A percentile compares a stretch with the other conserved stretches of the same genome.
Conservation (phyloP, 306 rosid species). For the Cucurbita moschata region DNA sequence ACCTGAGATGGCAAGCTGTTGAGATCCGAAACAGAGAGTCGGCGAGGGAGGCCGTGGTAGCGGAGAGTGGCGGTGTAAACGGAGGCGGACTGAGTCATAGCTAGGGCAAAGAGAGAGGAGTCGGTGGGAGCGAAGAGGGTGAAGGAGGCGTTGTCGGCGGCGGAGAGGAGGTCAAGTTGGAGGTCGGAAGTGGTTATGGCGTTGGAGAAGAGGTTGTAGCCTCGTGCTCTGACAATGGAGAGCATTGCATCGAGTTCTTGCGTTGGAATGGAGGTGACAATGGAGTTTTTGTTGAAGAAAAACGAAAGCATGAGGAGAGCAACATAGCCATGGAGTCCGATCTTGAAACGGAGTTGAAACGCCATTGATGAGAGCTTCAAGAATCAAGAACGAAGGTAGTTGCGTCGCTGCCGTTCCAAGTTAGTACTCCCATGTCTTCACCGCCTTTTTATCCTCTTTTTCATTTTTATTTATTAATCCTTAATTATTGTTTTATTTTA, state of each 20-base stretch:
- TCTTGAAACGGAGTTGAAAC: not conserved
- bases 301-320: not conserved
- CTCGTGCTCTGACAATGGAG: constrained; percentile 26
- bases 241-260: constrained; percentile 38
- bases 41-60: constrained; percentile 44
- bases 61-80: constrained; percentile 41
- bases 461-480: not conserved
- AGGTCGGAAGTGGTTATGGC: constrained; percentile 56
- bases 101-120: constrained; percentile 45
- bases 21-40: constrained; percentile 35
- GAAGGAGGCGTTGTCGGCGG: constrained; percentile 20
- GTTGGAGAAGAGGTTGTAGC: constrained; percentile 53
- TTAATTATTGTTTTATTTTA: too few relatives aligned
- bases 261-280: constrained; percentile 8
- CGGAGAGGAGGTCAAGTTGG: constrained; percentile 18
- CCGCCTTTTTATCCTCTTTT: not conserved
- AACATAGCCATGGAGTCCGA: not conserved
- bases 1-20: constrained; percentile 15
- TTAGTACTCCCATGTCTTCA: not conserved
- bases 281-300: not conserved
- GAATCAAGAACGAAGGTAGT: constrained; percentile 1
- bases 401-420: not conserved
- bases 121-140: constrained; percentile 56
- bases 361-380: constrained; percentile 13
- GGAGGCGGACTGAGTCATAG: constrained; percentile 39